These are phyloP conservation scores for Juncus inflexus DNA, from an alignment of 176 grass and related monocot species.

Conservation along the genomic window DNA sequence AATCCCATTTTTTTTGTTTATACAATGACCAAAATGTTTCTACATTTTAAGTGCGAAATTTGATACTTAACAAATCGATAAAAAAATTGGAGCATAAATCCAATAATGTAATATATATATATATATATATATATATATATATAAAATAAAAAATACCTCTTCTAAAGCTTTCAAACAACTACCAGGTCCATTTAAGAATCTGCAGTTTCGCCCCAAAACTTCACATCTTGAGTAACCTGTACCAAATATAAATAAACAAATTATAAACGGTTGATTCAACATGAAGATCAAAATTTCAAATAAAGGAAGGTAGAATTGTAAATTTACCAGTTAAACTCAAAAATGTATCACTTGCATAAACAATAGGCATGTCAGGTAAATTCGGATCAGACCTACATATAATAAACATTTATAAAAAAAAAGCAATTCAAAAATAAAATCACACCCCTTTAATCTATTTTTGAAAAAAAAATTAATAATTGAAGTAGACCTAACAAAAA, in stretches of 20 bases:
- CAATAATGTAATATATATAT: neutral
- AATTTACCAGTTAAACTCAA: constrained; percentile 62
- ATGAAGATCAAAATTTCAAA: constrained; percentile 17
- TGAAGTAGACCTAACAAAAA: too few relatives aligned
- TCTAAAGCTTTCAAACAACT: constrained; percentile 63
- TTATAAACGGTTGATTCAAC: constrained; percentile 4
- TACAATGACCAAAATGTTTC: neutral
- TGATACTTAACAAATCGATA: neutral
- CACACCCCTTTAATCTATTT: too few relatives aligned
- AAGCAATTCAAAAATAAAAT: neutral
- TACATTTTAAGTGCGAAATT: neutral
- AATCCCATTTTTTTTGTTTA: neutral
- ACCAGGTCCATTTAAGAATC: constrained; percentile 65
- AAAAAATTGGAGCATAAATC: neutral
- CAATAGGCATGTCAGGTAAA: constrained; percentile 80
- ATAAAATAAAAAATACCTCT: constrained; percentile 38
- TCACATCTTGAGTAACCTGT: constrained; percentile 88
- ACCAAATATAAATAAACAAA: neutral
- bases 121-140: neutral
- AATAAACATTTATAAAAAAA: constrained; percentile 23
- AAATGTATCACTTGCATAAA: constrained; percentile 89
- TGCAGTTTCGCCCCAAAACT: constrained; percentile 68
- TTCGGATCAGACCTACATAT: constrained; percentile 60
- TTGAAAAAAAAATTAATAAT: too few relatives aligned
- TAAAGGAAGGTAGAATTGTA: constrained; percentile 26